Conservation (phyloP, 2,329 filamentous ascomycete species). For the Furcasterigmium sp. region DNA sequence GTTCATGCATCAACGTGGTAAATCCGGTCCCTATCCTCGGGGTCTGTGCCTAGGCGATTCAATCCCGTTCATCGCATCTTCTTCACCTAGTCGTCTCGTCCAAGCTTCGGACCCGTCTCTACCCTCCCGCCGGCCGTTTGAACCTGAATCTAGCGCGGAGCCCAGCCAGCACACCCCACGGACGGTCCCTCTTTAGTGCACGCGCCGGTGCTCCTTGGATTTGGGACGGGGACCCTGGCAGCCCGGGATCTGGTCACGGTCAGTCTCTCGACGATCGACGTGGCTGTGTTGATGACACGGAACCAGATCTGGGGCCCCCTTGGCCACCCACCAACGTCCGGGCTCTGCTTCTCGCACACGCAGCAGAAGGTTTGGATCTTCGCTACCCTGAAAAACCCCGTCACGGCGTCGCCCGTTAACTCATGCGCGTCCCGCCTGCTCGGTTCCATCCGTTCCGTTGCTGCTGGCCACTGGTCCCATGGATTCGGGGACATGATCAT, state of each 20-base stretch:
- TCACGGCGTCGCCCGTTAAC: too few species aligned
- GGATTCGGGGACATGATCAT: too few species aligned
- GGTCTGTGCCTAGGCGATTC: too few species aligned
- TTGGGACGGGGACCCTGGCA: background rate
- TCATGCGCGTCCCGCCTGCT: too few species aligned
- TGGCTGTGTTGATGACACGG: background rate
- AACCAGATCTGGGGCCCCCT: background rate
- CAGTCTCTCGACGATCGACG: background rate
- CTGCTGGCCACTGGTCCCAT: too few species aligned
- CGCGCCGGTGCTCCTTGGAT: background rate
- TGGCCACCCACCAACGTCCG: background rate
- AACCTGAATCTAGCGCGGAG: background rate
- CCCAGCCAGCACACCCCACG: background rate
- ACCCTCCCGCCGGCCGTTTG: background rate
- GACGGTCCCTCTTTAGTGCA: background rate
- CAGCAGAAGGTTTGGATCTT: too few species aligned
- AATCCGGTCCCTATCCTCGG: too few species aligned
- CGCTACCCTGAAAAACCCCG: too few species aligned
- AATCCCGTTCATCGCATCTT: background rate
- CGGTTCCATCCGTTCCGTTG: too few species aligned
- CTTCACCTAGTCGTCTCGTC: background rate
- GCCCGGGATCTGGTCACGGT: background rate
- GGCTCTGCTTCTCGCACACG: too few species aligned
- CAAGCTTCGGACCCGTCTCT: background rate
- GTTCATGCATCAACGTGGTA: too few species aligned